Evolutionary conservation across 2,329 filamentous ascomycete species (phyloP), one percentile per base, ranked within the genome.

Genomic region (Hortaea werneckii): DNA sequence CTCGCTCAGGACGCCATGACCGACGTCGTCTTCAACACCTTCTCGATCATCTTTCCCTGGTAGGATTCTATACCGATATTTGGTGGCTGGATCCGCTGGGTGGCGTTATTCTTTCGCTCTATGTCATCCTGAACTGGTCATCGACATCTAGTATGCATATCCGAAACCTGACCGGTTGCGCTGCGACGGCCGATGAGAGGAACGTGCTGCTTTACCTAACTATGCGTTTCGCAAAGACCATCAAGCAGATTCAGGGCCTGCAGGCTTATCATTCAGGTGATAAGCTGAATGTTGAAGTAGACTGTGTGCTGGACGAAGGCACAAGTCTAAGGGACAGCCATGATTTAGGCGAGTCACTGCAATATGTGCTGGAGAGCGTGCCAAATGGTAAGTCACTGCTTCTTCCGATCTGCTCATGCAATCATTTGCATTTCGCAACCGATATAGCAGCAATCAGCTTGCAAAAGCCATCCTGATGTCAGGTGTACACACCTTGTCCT

Each of bases 171-270:
- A 85, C 83, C 0, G 87, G 87, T 12, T 85, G 85, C 55, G 84
- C 84, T 0, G 85, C 86, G 5, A 80, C 81, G 1, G 82, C 85
- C 0, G 85, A 90, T 56, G 83, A 92, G 68, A 77, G 88, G 29
- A 94, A 92, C 60, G 78, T 94, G 40, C 67, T 95, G 20, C 74
- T 95, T 1, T 95, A 95, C 67, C 76, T 94, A 55, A 92, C 88
- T 1, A 94, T 95, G 85, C 83, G 89, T 13, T 95, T 95, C 61
- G 88, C 88, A 40, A 87, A 85, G 54, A 84, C 85, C 9, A 94
- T 95, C 60, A 80, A 79, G 59, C 82, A 87, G 61, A 92, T 94
- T 50, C 87, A 92, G 62, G 87, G 87, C 29, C 69, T 92, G 46
- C 82, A 88, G 54, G 87, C 87, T 1, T 94, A 92, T 62, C 87